phyloP scores from a whole-genome alignment of 1,139 yeast species.

The Hyphopichia wangnamkhiaoensis region DNA sequence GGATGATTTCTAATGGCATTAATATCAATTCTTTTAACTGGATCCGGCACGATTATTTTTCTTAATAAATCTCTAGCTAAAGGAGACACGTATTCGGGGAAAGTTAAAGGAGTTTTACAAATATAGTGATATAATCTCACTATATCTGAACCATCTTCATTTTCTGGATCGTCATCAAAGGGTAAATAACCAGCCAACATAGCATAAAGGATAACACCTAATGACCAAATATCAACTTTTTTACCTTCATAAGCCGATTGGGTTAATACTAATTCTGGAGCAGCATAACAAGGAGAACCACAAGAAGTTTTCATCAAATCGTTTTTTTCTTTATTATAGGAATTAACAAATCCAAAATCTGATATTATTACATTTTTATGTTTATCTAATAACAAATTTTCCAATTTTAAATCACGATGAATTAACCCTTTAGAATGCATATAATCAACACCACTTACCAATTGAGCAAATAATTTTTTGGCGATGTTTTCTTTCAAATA shows the following conservation, averaged over 20 bases:
- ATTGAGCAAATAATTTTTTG: conserved; percentile 85
- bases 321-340: conserved; percentile 61
- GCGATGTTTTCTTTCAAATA: conserved; percentile 85
- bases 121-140: conserved; percentile 89
- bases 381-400: conserved; percentile 71
- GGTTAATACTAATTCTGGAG: conserved; percentile 92
- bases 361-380: conserved; percentile 78
- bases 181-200: conserved; percentile 98
- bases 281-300: conserved; percentile 98
- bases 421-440: conserved; percentile 82
- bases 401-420: conserved; percentile 77
- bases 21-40: conserved; percentile 71
- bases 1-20: conserved; percentile 76
- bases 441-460: conserved; percentile 91
- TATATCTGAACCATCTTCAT: conserved; percentile 95
- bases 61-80: conserved; percentile 88
- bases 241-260: conserved; percentile 90
- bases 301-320: conserved; percentile 95
- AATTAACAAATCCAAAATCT: conserved; percentile 91
- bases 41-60: conserved; percentile 82
- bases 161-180: conserved; percentile 95
- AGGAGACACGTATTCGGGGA: conserved; percentile 92
- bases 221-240: conserved; percentile 95
- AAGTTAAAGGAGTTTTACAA: conserved; percentile 86
- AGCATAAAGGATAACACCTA: conserved; percentile 93